Base-by-base conservation (phyloP, 257 asterid species). In the Oldenlandia corymbosa region DNA sequence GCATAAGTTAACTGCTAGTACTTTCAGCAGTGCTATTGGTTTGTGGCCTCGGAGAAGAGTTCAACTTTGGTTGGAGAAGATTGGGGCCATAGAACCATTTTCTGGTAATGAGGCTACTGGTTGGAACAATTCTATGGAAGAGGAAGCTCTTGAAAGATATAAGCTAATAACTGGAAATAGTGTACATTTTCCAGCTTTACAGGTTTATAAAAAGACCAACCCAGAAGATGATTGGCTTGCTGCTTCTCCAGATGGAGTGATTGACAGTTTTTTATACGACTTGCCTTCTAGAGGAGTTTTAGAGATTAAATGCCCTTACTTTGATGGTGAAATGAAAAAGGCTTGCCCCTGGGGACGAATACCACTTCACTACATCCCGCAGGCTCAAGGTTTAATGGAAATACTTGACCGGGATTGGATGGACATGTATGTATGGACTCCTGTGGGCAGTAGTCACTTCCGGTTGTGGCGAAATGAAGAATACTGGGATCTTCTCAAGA, bases 351-450 rank as follows among this genome's bases (percentile, higher is more conserved):
- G 91, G 91, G 80, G 73, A 67, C 81, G 90, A 60, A 69, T 91
- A 14, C 95, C 94, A 0, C 45, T 88, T 58, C 73, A 83, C 75
- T 88, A 79, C 70, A 76, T 88, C 64, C 98, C 96, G 42, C 98
- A 91, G 61, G 98, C 94, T 68, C 95, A 86, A 67, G 98, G 95
- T 53, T 78, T 91, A 78, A 86, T 91, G 98, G 96, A 86, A 73
- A 91, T 91, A 66, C 73, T 83, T 42, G 90, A 88, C 72, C 80
- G 84, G 34, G 96, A 88, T 55, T 88, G 96, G 98, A 81, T 91
- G 98, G 85, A 91, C 73, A 60, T 85, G 68, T 91, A 85, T 71
- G 79, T 79, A 3, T 91, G 94, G 96, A 88, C 96, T 59, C 39
- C 65, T 32, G 76, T 80, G 11, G 98, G 96, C 32, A 88, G 95